Percentiles rank a stretch among this genome's conserved stretches.
phyloP scores from a whole-genome alignment of 768 basidiomycete species.

The Naganishia randhawae region DNA sequence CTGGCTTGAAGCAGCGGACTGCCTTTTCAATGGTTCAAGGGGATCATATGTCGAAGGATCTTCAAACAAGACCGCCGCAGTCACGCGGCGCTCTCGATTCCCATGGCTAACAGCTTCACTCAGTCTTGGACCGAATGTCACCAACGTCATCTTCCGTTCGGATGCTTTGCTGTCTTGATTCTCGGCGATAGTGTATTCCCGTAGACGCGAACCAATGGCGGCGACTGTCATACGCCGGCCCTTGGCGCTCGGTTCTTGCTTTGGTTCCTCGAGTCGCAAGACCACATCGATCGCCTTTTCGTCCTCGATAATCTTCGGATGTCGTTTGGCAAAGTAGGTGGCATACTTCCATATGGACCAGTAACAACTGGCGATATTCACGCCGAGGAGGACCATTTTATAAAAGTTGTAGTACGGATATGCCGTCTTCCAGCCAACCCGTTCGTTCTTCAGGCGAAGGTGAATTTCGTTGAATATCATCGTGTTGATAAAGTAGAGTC shows the following conservation, averaged over 20 bases:
- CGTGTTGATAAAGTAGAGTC: conserved; percentile 22
- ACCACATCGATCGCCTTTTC: conserved; percentile 25
- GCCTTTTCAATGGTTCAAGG: neutral
- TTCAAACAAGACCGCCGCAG: neutral
- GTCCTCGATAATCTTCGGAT: conserved; percentile 24
- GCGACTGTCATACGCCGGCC: conserved; percentile 15
- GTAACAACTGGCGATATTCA: conserved; percentile 22
- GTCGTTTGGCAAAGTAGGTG: conserved; percentile 22
- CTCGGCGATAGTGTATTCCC: neutral
- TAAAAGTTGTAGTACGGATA: conserved; percentile 10
- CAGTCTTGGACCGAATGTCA: conserved; percentile 10
- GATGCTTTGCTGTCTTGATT: neutral
- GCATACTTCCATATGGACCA: conserved; percentile 21
- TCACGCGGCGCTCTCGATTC: neutral
- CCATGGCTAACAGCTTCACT: neutral
- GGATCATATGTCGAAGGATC: neutral
- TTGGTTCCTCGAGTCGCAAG: conserved; percentile 16
- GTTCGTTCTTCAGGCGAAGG: conserved; percentile 23
- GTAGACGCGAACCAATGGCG: neutral
- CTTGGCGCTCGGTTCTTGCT: neutral
- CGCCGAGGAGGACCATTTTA: conserved; percentile 15
- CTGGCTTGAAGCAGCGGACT: neutral
- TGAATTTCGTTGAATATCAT: conserved; percentile 23
- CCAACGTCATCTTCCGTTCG: conserved; percentile 8
- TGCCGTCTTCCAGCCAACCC: conserved; percentile 9